Base-by-base conservation (phyloP, 164 flowering plant genomes). In the Vitis amurensis region DNA sequence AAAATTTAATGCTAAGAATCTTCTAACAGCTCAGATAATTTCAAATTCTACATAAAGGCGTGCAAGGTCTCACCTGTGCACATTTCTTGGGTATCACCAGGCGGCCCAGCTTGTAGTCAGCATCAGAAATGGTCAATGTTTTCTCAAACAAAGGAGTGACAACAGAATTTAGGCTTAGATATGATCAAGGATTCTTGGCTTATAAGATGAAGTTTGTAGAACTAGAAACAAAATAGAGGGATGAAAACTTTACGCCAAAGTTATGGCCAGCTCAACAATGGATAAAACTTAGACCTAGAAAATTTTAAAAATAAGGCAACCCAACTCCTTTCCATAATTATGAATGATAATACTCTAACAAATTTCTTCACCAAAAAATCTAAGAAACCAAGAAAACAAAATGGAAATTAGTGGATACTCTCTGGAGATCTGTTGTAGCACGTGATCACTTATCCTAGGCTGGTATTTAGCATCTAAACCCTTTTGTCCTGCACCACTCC, bases 101-200 rank as follows among this genome's bases (percentile, higher is more conserved):
- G 3, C 78, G 78, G 9, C 73, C 71, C 1, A 50, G 50, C 55
- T 60, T 68, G 14, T 3, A 65, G 16, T 70, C 73, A 44, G 76
- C 68, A 68, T 80, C 83, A 52, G 50, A 37, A 17, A 58, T 10
- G 31, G 71, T 64, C 68, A 80, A 11, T 17, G 15, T 16, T 37
- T 80, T 80, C 71, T 80, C 80, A 62, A 80, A 76, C 58, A 80
- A 50, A 49, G 75, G 79, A 56, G 60, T 59, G 10, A 75, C 57
- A 8, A 29, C 44, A 55, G 72, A 55, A 1, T 55, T 62, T 15
- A 66, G 55, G 51, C 82, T 79, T 56, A 59, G 55, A 58, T 23
- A 44, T 30, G 57, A 50, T 70, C 56, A 70, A 65, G 78, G 70
- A 65, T 11, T 50, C 4, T 11, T 50, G 16, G 23, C 57, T 50